Base-by-base conservation (phyloP, 1,284 basidiomycete species). In the Hemileia vastatrix region DNA sequence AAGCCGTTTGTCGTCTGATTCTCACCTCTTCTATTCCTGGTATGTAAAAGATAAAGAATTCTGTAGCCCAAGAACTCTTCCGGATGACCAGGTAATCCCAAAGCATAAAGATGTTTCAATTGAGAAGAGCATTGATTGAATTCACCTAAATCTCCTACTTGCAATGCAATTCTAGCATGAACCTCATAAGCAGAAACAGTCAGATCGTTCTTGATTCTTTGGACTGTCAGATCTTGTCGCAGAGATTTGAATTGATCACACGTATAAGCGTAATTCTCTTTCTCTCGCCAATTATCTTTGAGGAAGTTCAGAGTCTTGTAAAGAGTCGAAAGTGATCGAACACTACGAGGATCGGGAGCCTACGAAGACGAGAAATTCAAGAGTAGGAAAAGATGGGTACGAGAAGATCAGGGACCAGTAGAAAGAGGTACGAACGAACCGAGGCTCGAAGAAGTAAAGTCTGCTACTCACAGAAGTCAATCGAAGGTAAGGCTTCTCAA, bases 181-280 rank as follows among this genome's bases (percentile, higher is more conserved):
- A 70, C 73, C 63, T 75, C 73, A 66, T 75, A 75, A 8, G 74
- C 72, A 50, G 70, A 68, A 62, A 75, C 72, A 1, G 73, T 75
- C 33, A 75, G 74, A 11, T 72, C 72, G 63, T 75, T 75, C 69
- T 73, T 73, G 68, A 75, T 75, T 6, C 73, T 65, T 63, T 75
- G 73, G 11, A 59, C 72, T 4, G 73, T 75, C 21, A 75, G 50
- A 54, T 75, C 73, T 54, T 75, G 73, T 19, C 73, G 69, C 70
- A 75, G 67, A 50, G 67, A 68, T 65, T 75, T 75, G 68, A 75
- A 72, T 68, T 75, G 73, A 54, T 75, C 73, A 61, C 73, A 75
- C 47, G 73, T 73, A 64, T 74, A 75, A 4, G 67, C 66, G 54
- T 75, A 75, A 65, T 75, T 74, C 56, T 61, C 62, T 47, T 75